Evolutionary conservation across 306 rosid genomes (phyloP), one percentile per base, ranked within the genome.

Genomic region (Mimosa bimucronata): DNA sequence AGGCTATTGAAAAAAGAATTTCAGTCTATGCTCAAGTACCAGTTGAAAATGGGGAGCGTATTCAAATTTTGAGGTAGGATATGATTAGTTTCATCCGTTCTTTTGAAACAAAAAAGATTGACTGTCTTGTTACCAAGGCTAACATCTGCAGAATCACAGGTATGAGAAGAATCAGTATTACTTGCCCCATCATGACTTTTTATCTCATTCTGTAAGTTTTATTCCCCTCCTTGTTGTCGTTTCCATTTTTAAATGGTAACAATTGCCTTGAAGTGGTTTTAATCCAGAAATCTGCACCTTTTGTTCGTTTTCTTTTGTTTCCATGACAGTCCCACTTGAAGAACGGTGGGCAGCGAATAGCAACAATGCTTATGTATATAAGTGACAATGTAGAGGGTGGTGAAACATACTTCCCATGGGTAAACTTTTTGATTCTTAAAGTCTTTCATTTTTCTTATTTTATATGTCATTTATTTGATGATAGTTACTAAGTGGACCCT

Each of bases 1-100:
- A 94, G 98, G 98, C 97, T 67, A 94, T 94, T 46, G 98, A 94
- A 87, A 92, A 91, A 86, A 90, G 97, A 77, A 91, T 94, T 78
- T 87, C 98, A 66, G 86, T 92, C 85, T 92, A 86, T 86, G 84
- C 98, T 65, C 98, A 94, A 94, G 53, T 92, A 46, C 98, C 98
- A 44, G 9, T 87, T 69, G 97, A 94, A 87, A 86, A 94, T 82
- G 98, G 98, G 53, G 98, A 94, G 86, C 92, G 86, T 69, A 82
- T 94, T 71, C 98, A 94, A 90, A 89, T 94, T 74, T 79, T 94
- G 82, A 94, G 97, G 98, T 94, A 82, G 88, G 58, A 68, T 72
- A 79, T 79, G 83, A 67, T 81, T 83, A 25, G 31, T 74, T 75
- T 34, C 77, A 79, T 65, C 31, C 16, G 2, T 64, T 31, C 1